Conservation (phyloP, 306 rosid genomes). For the Alnus rubra region DNA sequence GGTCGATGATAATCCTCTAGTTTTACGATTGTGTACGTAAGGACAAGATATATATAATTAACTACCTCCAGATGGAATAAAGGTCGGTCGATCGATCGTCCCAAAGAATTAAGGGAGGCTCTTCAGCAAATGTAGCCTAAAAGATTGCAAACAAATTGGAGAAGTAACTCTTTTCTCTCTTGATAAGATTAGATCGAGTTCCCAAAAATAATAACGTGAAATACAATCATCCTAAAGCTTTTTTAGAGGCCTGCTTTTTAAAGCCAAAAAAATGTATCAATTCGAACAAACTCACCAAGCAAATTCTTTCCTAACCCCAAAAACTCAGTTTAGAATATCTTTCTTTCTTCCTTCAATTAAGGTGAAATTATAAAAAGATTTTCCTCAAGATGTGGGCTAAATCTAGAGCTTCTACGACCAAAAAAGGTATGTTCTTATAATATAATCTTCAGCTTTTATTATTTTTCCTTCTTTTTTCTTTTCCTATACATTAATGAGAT, state of each 20-base stretch:
- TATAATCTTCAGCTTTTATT: not conserved
- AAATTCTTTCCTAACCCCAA: not conserved
- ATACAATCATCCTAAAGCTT: constrained; percentile 25
- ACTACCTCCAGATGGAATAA: not conserved
- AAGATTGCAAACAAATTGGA: constrained; percentile 41
- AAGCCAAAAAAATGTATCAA: not conserved
- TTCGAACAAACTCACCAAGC: not conserved
- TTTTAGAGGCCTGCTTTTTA: constrained; percentile 15
- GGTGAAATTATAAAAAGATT: no score
- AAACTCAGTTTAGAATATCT: no score
- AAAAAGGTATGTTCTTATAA: constrained; percentile 28
- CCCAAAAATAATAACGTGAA: constrained; percentile 23
- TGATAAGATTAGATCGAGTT: constrained; percentile 9
- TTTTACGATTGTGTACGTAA: not conserved
- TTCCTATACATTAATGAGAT: not conserved
- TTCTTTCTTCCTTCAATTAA: no score
- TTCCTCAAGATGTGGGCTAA: constrained; percentile 41
- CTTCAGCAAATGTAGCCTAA: constrained; percentile 32
- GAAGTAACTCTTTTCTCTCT: constrained; percentile 26
- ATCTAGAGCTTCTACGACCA: constrained; percentile 25
- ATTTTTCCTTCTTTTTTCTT: not conserved
- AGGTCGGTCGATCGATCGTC: not conserved
- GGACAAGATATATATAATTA: constrained; percentile 13
- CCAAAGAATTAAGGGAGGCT: not conserved
- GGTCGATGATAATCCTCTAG: no score